These are phyloP conservation scores for Nannizzia gypsea DNA, from an alignment of 2,329 filamentous ascomycete genomes.

Conservation along the genomic window DNA sequence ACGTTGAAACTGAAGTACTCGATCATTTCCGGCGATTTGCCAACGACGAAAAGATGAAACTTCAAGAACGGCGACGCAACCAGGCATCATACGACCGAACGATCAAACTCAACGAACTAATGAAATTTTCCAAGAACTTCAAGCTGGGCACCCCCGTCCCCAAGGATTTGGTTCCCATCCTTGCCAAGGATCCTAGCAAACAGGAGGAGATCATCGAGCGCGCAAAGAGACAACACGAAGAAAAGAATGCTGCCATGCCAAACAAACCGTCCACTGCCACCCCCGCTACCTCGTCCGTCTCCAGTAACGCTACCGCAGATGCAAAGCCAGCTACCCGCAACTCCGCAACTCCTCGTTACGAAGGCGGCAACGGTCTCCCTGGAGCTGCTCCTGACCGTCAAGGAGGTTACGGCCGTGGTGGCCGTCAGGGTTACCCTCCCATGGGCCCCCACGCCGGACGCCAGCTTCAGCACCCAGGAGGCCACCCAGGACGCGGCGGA, in stretches of 20 bases:
- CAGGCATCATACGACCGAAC: conserved; percentile 64
- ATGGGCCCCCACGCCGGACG: conserved; percentile 38
- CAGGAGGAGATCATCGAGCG: conserved; percentile 88
- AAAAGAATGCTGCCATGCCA: conserved; percentile 34
- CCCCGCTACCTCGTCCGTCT: conserved; percentile 16
- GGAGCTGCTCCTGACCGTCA: conserved; percentile 33
- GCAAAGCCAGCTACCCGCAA: conserved; percentile 41
- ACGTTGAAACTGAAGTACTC: conserved; percentile 49
- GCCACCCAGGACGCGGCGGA: conserved; percentile 31
- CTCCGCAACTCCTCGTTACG: conserved; percentile 38
- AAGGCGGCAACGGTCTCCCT: conserved; percentile 27
- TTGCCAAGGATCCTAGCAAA: conserved; percentile 92
- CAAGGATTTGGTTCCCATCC: conserved; percentile 79
- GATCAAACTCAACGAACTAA: conserved; percentile 83
- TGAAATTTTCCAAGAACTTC: conserved; percentile 89
- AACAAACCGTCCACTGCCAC: conserved; percentile 8
- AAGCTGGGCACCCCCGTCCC: conserved; percentile 90
- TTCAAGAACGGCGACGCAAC: conserved; percentile 46
- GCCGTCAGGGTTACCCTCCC: conserved; percentile 36
- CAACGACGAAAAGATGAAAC: conserved; percentile 48
- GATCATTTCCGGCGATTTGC: conserved; percentile 55
- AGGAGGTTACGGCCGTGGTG: conserved; percentile 33
- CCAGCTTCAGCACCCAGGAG: conserved; percentile 30
- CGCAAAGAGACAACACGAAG: conserved; percentile 62
- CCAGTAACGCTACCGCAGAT: conserved; percentile 27